Base-by-base conservation (phyloP, 192 early-diverging fungal genomes). In the Umbelopsis vinacea region DNA sequence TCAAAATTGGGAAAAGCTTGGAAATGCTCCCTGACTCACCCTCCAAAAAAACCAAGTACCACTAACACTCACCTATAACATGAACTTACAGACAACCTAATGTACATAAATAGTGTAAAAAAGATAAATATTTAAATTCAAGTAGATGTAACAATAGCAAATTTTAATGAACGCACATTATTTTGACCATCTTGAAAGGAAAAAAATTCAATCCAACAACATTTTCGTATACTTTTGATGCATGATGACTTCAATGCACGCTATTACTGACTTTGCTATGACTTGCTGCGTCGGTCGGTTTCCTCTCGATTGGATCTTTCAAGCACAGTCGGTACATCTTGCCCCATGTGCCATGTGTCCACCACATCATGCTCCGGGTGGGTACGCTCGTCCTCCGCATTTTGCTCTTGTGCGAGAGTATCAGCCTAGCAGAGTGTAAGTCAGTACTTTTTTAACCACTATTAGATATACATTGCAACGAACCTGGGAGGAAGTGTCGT, bases 321-420 rank as follows among this genome's bases (percentile, higher is more conserved):
- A 37, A 63, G 57, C 17, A 63, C 57, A 17, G 57, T 63, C n/a
- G 57, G 57, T 35, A 63, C 57, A n/a, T 63, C 57, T 8, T 22
- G 26, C 14, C 57, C 57, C 12, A 63, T 29, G 17, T 63, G 57
- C 57, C 57, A 63, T 14, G 57, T 63, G 26, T 63, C 57, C 26
- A 63, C 57, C 3, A 37, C 33, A n/a, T 63, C 57, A 63, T 29
- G 19, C 11, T 63, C 57, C 7, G 12, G 26, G 33, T 63, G 57
- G 0, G 57, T 63, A 4, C 57, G 57, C 33, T 63, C 57, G 17
- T 11, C 29, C 12, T 17, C 53, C 24, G 9, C 53, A 29, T 50
- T 50, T 50, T 8, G n/a, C 48, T 55, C 33, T 37, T 35, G 57
- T 11, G 33, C 14, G 4, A 37, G 57, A 19, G 57, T 17, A 4